Base-by-base conservation (phyloP, 768 basidiomycete genomes). In the Tephrocybe rancida region DNA sequence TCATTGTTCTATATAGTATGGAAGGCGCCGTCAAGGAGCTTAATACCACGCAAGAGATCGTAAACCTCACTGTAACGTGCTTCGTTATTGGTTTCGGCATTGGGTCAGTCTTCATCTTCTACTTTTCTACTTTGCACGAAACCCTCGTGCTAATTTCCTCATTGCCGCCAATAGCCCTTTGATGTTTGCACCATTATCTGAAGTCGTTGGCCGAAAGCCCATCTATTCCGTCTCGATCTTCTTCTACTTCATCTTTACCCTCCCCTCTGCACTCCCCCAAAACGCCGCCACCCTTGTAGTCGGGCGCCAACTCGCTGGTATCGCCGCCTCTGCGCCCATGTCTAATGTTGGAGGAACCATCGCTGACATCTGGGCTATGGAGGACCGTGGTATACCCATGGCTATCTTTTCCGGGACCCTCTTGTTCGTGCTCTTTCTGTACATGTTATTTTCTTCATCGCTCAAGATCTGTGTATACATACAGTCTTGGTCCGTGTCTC, bases 361-460 rank as follows among this genome's bases (percentile, higher is more conserved):
- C 43, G 70, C 76, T 1, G 77, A 78, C 61, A 60, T 76, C 9
- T 78, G 76, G 73, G 59, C 62, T 7, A 62, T 76, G 6, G 68
- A 75, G 47, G 67, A 73, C 2, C 70, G 78, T 9, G 77, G 76
- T 19, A 62, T 77, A 14, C 78, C 80, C 5, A 80, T 81, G 68
- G 74, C 77, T 2, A 44, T 79, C 21, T 83, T 82, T 61, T 76
- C 76, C 5, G 68, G 72, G 0, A 77, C 77, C 1, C 69, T 80
- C 1, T 83, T 81, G 70, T 75, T 39, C 41, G 72, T 61, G 6
- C 18, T 30, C 22, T 5, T 19, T 13, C 3, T 11, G n/a, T n/a
- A n/a, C n/a, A n/a, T n/a, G n/a, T n/a, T n/a, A n/a, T n/a, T n/a
- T n/a, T n/a, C n/a, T n/a, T 22, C 16, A 5, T 11, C 29, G 21